Percentiles rank a stretch among this genome's conserved stretches.
phyloP scores from a whole-genome alignment of 257 asterid species.

The Ophiorrhiza pumila region DNA sequence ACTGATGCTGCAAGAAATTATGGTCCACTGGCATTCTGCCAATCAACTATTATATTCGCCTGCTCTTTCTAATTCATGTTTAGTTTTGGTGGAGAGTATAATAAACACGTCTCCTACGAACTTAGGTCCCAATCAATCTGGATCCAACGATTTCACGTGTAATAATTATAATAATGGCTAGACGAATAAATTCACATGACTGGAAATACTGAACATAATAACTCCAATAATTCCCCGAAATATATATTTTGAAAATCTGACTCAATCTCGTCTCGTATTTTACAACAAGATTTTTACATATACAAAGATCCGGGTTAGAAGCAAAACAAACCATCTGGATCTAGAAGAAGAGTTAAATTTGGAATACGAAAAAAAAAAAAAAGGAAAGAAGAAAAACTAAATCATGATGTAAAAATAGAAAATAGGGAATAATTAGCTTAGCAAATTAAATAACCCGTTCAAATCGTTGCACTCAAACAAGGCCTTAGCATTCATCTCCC shows the following conservation, averaged over 20 bases:
- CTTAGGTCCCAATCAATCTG: slow-evolving; percentile 30
- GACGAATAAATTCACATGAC: slow-evolving; percentile 57
- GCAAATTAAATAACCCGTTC: slow-evolving; percentile 37
- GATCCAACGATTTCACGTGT: slow-evolving; percentile 40
- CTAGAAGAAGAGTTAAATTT: slow-evolving; percentile 19
- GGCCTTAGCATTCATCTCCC: slow-evolving; percentile 89
- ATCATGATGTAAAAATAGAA: not conserved
- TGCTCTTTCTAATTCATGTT: not conserved
- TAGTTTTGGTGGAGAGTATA: not conserved
- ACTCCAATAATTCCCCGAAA: slow-evolving; percentile 4
- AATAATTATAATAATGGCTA: slow-evolving; percentile 31
- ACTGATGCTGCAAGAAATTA: not conserved
- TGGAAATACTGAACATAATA: slow-evolving; percentile 2
- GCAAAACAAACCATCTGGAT: slow-evolving; percentile 40
- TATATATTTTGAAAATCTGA: slow-evolving; percentile 12
- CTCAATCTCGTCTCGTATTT: slow-evolving; percentile 32
- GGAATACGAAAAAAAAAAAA: not conserved
- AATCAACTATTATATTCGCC: slow-evolving; percentile 34
- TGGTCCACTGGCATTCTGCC: slow-evolving; percentile 18
- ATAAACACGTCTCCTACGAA: slow-evolving; percentile 1
- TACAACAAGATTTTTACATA: slow-evolving; percentile 49
- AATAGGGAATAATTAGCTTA: not conserved
- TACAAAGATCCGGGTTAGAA: slow-evolving; percentile 44
- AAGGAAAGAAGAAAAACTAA: not conserved
- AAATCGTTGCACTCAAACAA: slow-evolving; percentile 51